Evolutionary conservation across 192 early-diverging fungal genomes (phyloP), one percentile per base, ranked within the genome.

Genomic region (Backusella macrospora): DNA sequence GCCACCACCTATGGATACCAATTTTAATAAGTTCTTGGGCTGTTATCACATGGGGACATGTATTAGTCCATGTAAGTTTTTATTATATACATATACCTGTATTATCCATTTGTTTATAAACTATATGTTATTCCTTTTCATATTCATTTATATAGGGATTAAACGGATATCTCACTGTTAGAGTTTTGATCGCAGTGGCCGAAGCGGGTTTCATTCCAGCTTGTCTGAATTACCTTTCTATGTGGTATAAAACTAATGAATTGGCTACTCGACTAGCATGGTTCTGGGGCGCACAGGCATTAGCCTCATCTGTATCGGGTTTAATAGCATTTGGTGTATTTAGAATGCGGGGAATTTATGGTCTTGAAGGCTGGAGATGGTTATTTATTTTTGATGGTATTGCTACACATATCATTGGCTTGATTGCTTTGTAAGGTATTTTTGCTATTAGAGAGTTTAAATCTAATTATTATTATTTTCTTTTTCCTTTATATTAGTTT

Each of bases 311-410:
- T 34, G 76, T 81, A 47, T 80, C 82, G 9, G 86, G 87, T 52
- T 44, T 89, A 8, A 45, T 91, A 39, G 76, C 90, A 5, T 90
- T 82, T 65, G 87, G 82, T 40, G 82, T 91, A 65, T 78, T 89
- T 13, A 84, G 83, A n/a, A 65, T 91, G 70, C 76, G 83, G 5
- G 86, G 88, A 9, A 66, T 79, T 18, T 77, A 65, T 69, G 86
- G 82, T 42, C 69, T 88, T 1, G 69, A 79, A 13, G 90, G 87
- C 8, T 91, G 90, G 90, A 80, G 83, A 37, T 91, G 90, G 90
- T 62, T 90, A n/a, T 90, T 90, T 77, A 29, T 86, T 37, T 72
- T 91, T 48, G 90, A 90, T 45, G 90, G 89, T 15, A 44, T 86
- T 34, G 80, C 82, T n/a, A 90, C 90, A 0, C 71, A 84, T 13